Conservation (phyloP, 805 yeast species). For the Ascoidea asiatica region DNA sequence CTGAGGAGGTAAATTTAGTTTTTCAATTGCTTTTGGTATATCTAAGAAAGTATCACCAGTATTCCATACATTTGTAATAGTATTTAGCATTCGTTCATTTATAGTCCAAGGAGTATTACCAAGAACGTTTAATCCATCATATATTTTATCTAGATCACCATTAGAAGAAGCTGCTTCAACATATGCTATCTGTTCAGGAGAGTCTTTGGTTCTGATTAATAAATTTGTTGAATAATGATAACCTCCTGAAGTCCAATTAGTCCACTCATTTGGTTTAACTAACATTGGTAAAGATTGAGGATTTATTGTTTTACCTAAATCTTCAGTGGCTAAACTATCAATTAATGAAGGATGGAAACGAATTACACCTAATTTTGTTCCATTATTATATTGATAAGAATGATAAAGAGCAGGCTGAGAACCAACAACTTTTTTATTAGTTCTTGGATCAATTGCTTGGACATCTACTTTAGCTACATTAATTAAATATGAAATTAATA, state of each 20-base stretch:
- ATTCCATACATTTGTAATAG: conserved; percentile 78
- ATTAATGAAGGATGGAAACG: conserved; percentile 61
- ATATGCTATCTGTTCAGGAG: conserved; percentile 85
- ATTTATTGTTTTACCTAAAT: conserved; percentile 49
- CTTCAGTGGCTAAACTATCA: conserved; percentile 52
- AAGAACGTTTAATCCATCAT: conserved; percentile 70
- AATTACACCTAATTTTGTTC: conserved; percentile 71
- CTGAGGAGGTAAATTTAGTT: conserved; percentile 34
- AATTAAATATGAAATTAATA: conserved; percentile 58
- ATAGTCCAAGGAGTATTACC: conserved; percentile 92
- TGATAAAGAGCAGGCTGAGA: conserved; percentile 86
- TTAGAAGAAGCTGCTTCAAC: conserved; percentile 71
- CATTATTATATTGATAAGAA: conserved; percentile 68
- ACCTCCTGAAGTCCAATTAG: conserved; percentile 72
- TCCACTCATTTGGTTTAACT: conserved; percentile 84
- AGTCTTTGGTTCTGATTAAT: conserved; percentile 65
- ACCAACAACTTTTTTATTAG: conserved; percentile 53
- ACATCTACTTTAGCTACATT: conserved; percentile 78
- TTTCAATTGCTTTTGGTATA: conserved; percentile 45
- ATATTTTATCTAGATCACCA: conserved; percentile 50
- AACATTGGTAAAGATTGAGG: conserved; percentile 93
- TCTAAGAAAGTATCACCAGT: conserved; percentile 62
- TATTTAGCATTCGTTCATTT: conserved; percentile 53
- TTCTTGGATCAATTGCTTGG: conserved; percentile 66
- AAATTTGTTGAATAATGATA: conserved; percentile 50